Evolutionary conservation across 306 rosid genomes (phyloP).

Genomic region (Oemleria cerasiformis): DNA sequence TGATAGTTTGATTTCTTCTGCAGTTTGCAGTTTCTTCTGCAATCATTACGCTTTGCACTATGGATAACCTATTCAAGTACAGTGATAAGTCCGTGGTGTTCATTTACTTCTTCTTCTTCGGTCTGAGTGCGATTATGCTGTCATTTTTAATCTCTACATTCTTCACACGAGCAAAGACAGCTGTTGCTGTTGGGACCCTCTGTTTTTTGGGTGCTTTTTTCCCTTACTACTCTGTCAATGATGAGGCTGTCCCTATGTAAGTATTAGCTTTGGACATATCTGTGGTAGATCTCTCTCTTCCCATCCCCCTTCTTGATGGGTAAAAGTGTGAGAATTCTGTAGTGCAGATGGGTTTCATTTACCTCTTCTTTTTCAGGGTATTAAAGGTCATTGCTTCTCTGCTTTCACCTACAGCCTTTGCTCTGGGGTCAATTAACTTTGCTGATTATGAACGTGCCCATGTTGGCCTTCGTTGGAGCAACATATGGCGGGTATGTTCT

Average conservation of each 20-base stretch:
- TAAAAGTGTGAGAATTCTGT: conserved; percentile 11
- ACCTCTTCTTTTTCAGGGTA: conserved; percentile 50
- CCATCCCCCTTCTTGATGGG: background rate
- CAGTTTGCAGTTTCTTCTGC: conserved; percentile 89
- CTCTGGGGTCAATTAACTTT: conserved; percentile 86
- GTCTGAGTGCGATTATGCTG: conserved; percentile 89
- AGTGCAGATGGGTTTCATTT: conserved; percentile 23
- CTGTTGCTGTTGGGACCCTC: conserved; percentile 96
- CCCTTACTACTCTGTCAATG: conserved; percentile 86
- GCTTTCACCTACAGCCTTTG: conserved; percentile 95
- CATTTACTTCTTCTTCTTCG: conserved; percentile 79
- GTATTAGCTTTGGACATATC: conserved; percentile 30
- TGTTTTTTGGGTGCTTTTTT: conserved; percentile 83
- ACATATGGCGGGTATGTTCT: conserved; percentile 77
- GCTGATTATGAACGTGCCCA: conserved; percentile 99
- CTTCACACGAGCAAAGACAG: conserved; percentile 92
- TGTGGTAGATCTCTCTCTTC: background rate
- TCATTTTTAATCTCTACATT: conserved; percentile 86
- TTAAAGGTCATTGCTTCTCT: conserved; percentile 79
- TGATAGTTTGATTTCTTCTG: conserved; percentile 34
- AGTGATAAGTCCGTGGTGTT: conserved; percentile 95
- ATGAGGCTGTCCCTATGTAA: conserved; percentile 74
- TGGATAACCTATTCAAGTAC: conserved; percentile 78
- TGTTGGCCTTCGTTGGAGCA: conserved; percentile 99
- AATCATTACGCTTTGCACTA: conserved; percentile 78